Percentiles rank a stretch among this genome's conserved stretches.
phyloP scores from a whole-genome alignment of 208 protist genomes.

The Lotmaria passim region DNA sequence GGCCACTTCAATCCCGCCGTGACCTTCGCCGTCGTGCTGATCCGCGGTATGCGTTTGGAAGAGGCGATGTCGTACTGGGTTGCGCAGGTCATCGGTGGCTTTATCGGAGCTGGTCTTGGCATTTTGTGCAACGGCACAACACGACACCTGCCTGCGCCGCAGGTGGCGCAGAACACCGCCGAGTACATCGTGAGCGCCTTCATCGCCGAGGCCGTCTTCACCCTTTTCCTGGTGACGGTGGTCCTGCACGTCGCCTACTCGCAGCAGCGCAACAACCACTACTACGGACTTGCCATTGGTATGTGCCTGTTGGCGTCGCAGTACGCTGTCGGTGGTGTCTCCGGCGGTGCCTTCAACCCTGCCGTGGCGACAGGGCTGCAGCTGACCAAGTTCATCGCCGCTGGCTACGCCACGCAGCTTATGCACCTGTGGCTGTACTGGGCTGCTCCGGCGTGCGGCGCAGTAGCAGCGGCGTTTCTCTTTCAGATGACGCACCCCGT shows the following conservation, averaged over 20 bases:
- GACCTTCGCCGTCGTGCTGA: conserved; percentile 69
- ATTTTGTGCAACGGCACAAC: conserved; percentile 70
- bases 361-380: conserved; percentile 77
- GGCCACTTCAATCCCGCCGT: conserved; percentile 89
- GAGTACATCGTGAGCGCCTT: conserved; percentile 75
- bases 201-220: conserved; percentile 71
- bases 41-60: conserved; percentile 71
- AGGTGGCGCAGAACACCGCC: conserved; percentile 68
- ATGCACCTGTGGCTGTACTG: conserved; percentile 89
- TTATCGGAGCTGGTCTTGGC: conserved; percentile 61
- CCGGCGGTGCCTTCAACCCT: conserved; percentile 85
- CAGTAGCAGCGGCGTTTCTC: conserved; percentile 62
- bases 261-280: conserved; percentile 72
- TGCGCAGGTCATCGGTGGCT: conserved; percentile 75
- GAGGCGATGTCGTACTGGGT: conserved; percentile 82
- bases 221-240: conserved; percentile 70
- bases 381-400: conserved; percentile 75
- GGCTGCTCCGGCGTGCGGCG: conserved; percentile 69
- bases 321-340: conserved; percentile 81
- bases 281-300: conserved; percentile 83
- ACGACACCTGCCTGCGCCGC: conserved; percentile 70
- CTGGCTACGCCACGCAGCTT: conserved; percentile 70
- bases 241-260: conserved; percentile 85
- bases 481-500: conserved; percentile 81
- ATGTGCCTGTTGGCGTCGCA: conserved; percentile 67